These are phyloP conservation scores for Naganishia randhawae DNA, from an alignment of 768 basidiomycete species.

Conservation along the genomic window DNA sequence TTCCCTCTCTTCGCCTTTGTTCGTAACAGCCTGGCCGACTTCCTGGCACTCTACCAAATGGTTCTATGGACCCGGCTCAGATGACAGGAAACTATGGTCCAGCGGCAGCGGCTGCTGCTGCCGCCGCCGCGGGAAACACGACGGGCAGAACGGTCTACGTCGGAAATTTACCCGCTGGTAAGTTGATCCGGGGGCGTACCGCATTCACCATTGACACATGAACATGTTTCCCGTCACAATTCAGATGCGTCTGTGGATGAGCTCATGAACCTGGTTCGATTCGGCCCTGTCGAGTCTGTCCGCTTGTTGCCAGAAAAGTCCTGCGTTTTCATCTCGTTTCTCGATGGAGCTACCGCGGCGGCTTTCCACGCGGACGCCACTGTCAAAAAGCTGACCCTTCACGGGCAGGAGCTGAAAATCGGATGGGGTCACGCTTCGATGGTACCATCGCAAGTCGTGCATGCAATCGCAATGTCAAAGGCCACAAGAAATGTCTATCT, in stretches of 20 bases:
- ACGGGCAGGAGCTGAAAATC: slow-evolving; percentile 94
- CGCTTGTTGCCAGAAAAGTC: slow-evolving; percentile 93
- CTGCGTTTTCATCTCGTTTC: slow-evolving; percentile 96
- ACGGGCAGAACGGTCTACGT: slow-evolving; percentile 91
- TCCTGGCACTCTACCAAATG: slow-evolving; percentile 28
- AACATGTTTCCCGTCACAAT: background rate
- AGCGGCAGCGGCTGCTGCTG: slow-evolving; percentile 70
- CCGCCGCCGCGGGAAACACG: slow-evolving; percentile 50
- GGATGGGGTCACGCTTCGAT: slow-evolving; percentile 96
- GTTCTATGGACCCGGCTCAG: slow-evolving; percentile 32
- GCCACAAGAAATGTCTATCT: slow-evolving; percentile 96
- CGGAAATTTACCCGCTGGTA: slow-evolving; percentile 78
- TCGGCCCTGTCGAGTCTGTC: slow-evolving; percentile 91
- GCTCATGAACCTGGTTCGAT: slow-evolving; percentile 93
- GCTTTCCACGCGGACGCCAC: slow-evolving; percentile 97
- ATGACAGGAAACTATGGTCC: slow-evolving; percentile 69
- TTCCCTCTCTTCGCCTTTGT: background rate
- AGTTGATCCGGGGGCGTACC: too few species aligned
- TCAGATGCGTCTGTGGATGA: slow-evolving; percentile 91
- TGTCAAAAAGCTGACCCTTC: slow-evolving; percentile 86
- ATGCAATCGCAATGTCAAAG: slow-evolving; percentile 85
- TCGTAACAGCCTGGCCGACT: slow-evolving; percentile 1
- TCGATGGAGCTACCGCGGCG: slow-evolving; percentile 85
- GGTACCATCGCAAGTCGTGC: slow-evolving; percentile 77
- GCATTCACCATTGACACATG: background rate